phyloP scores from a whole-genome alignment of 202 grass and related monocot species.

The Elaeis oleifera region DNA sequence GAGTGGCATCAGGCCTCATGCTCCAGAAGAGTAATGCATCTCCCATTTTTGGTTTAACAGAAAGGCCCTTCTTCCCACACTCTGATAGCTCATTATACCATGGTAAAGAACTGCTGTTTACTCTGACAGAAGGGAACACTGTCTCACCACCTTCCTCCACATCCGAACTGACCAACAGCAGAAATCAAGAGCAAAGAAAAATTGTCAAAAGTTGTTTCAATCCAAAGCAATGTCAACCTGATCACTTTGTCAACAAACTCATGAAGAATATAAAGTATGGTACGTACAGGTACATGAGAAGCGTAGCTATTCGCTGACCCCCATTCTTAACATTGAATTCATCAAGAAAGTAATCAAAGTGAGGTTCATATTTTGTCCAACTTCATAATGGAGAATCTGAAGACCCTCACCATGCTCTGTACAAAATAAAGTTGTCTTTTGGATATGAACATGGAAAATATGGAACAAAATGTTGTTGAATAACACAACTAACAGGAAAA shows the following conservation, averaged over 20 bases:
- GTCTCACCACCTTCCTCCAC: slow-evolving; percentile 98
- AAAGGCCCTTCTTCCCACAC: slow-evolving; percentile 74
- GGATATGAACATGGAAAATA: background rate
- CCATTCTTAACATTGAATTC: slow-evolving; percentile 89
- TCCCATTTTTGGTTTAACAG: slow-evolving; percentile 89
- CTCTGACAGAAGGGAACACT: slow-evolving; percentile 58
- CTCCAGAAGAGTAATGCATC: slow-evolving; percentile 99
- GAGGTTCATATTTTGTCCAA: slow-evolving; percentile 89
- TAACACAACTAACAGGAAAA: too few species aligned
- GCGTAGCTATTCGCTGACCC: slow-evolving; percentile 82
- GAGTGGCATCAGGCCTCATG: slow-evolving; percentile 82
- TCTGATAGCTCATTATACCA: slow-evolving; percentile 75
- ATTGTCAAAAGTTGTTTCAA: slow-evolving; percentile 25
- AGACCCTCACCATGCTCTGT: slow-evolving; percentile 90
- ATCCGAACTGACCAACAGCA: slow-evolving; percentile 67
- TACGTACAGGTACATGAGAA: slow-evolving; percentile 99
- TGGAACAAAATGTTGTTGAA: too few species aligned
- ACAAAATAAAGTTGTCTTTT: background rate
- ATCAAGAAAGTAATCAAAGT: slow-evolving; percentile 92
- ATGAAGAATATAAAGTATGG: background rate
- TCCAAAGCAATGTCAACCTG: background rate
- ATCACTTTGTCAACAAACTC: background rate
- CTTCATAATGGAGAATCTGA: slow-evolving; percentile 98
- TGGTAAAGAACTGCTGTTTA: slow-evolving; percentile 74
- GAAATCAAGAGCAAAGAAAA: slow-evolving; percentile 10